Base-by-base conservation (phyloP, 768 basidiomycete genomes). In the Stropharia rugosoannulata region DNA sequence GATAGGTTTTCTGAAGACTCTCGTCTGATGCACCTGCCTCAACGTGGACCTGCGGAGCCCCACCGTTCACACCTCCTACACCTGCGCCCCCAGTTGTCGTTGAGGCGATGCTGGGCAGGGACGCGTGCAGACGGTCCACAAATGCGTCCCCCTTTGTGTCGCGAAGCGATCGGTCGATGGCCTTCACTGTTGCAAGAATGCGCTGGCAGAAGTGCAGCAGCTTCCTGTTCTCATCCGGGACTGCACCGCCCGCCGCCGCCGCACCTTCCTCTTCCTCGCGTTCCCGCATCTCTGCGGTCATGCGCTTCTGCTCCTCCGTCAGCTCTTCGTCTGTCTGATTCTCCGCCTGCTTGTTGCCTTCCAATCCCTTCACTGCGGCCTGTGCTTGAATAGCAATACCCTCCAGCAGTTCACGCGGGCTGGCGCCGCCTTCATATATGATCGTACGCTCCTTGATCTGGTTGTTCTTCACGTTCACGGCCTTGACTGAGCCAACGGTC, bases 91-190 rank as follows among this genome's bases (percentile, higher is more conserved):
- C 70, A 12, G 60, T 16, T n/a, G 78, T 73, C 9, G 84, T 75
- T 2, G 77, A 79, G 27, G 79, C 75, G 37, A 94, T 82, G 69
- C 81, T 90, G 10, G 94, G 95, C 22, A 97, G 73, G 2, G 85
- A 83, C 2, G 80, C 79, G 60, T 86, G 87, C 56, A 95, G 75
- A 16, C 93, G 81, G 47, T 89, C 80, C 36, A 97, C 84, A 65
- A 96, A 97, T 1, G 83, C 83, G 62, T 88, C 83, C 40, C 95
- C 95, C 71, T 98, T 98, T 37, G 90, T 93, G 60, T 96, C 92
- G 51, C 83, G 81, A 56, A 98, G 74, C 12, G 93, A 91, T 29
- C 88, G 80, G 70, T 98, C 95, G 66, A 98, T 96, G 5, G 87
- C 89, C 55, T 80, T 80, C 6, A 90, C 89, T 8, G 93, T 94